These are phyloP conservation scores for Boletus reticuloceps DNA, from an alignment of 768 basidiomycete genomes.

Conservation along the genomic window DNA sequence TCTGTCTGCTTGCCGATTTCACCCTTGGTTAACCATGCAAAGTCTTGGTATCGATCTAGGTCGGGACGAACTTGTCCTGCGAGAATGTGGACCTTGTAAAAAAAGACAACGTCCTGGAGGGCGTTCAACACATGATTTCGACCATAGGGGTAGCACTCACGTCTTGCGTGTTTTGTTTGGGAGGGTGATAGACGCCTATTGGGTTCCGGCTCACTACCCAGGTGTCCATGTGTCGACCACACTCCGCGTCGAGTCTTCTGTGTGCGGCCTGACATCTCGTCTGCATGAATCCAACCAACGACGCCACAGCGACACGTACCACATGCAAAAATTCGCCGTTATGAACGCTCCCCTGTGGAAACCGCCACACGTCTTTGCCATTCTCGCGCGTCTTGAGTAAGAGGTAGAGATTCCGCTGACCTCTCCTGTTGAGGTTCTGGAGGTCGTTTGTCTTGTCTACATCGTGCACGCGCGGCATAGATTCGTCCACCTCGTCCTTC, in stretches of 20 bases:
- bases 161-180: conserved; percentile 35
- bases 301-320: conserved; percentile 38
- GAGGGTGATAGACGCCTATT: conserved; percentile 70
- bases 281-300: neutral
- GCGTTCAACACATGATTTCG: neutral
- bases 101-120: conserved; percentile 71
- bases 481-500: conserved; percentile 57
- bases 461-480: conserved; percentile 58
- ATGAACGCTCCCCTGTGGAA: conserved; percentile 67
- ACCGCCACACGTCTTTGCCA: conserved; percentile 67
- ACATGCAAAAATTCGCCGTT: conserved; percentile 75
- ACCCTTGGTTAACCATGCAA: conserved; percentile 93
- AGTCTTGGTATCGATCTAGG: conserved; percentile 58
- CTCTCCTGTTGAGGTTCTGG: conserved; percentile 76
- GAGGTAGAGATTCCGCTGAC: conserved; percentile 88
- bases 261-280: conserved; percentile 58
- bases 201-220: conserved; percentile 94
- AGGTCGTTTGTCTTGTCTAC: conserved; percentile 61
- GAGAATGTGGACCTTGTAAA: conserved; percentile 92
- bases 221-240: conserved; percentile 83
- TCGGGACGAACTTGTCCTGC: conserved; percentile 76
- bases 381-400: conserved; percentile 53
- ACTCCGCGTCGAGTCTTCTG: conserved; percentile 64
- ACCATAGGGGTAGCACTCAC: conserved; percentile 24
- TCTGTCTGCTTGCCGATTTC: conserved; percentile 78